Evolutionary conservation across 371 early-diverging fungal genomes (phyloP).

Genomic region (Sporodiniella umbellata): DNA sequence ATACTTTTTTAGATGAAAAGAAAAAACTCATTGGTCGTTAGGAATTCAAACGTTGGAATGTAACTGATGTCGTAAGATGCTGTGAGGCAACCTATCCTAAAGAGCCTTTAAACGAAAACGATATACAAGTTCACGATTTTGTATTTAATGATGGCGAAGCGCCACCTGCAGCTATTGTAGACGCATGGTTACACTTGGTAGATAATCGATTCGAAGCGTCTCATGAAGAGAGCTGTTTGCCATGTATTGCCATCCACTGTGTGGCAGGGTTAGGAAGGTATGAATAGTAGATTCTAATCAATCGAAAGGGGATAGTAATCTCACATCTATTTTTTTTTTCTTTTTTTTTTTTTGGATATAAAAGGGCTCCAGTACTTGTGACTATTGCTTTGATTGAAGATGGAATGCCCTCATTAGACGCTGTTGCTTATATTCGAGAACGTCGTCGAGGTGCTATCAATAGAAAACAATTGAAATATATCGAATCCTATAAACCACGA

Average conservation of each 20-base stretch:
- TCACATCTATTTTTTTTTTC: too few species aligned
- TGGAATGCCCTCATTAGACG: slow-evolving; percentile 82
- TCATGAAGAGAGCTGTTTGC: slow-evolving; percentile 11
- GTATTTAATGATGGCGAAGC: slow-evolving; percentile 85
- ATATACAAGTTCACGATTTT: slow-evolving; percentile 83
- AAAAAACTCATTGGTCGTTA: slow-evolving; percentile 3
- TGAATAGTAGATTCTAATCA: background rate
- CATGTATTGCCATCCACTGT: slow-evolving; percentile 80
- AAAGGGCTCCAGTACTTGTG: slow-evolving; percentile 69
- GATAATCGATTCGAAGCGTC: slow-evolving; percentile 41
- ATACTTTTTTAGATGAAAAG: background rate
- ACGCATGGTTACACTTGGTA: slow-evolving; percentile 77
- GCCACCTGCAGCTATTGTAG: slow-evolving; percentile 72
- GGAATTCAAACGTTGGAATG: slow-evolving; percentile 58
- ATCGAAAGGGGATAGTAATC: background rate
- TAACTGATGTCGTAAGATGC: slow-evolving; percentile 87
- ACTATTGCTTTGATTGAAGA: slow-evolving; percentile 86
- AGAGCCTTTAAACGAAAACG: slow-evolving; percentile 56
- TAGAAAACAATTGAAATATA: slow-evolving; percentile 75
- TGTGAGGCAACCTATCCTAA: slow-evolving; percentile 90
- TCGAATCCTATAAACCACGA: slow-evolving; percentile 69
- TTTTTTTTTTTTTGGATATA: too few species aligned
- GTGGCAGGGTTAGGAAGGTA: slow-evolving; percentile 85
- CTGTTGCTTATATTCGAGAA: slow-evolving; percentile 77
- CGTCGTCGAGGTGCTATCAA: slow-evolving; percentile 88